Evolutionary conservation across 495 filamentous ascomycete species (phyloP), one percentile per base, ranked within the genome.

Genomic region (Polyplosphaeria fusca): DNA sequence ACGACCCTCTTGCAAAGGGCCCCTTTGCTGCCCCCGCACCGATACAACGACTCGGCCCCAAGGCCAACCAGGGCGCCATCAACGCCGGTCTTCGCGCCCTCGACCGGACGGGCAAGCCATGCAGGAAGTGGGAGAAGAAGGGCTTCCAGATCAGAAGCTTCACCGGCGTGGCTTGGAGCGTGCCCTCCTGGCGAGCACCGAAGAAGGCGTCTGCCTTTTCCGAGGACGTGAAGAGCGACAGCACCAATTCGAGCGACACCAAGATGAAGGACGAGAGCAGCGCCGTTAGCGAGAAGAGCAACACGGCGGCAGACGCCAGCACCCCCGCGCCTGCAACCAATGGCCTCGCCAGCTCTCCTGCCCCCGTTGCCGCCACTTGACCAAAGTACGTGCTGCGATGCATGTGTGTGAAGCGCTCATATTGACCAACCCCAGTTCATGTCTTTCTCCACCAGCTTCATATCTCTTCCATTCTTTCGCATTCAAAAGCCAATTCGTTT

Each of bases 21-120:
- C 45, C 56, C 20, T 59, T 62, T 38, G 56, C 46, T 16, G 56
- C 57, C n/a, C 48, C 57, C 32, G 60, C 54, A 28, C 55, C 63
- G 35, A 69, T 79, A 38, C 88, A 89, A 66, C 94, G 93, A 69
- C 86, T 97, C 19, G 92, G 92, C 11, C 93, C 93, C 46, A 98
- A 97, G 74, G 92, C 93, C 39, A 98, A 97, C 72, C 89, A 93
- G 65, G 93, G 93, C 52, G 92, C 92, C 52, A 98, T 98, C 77
- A 98, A 98, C 67, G 93, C 94, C 45, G 87, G 89, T 49, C 84
- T 98, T 27, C 88, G 93, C 45, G 94, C 93, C 3, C 83, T 98
- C 39, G 93, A 98, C 70, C 85, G 92, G 35, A 86, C 84, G 0
- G 89, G 91, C 42, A 85, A 91, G 55, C 89, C 92, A 1, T 96